These are phyloP conservation scores for Erucastrum elatum DNA, from an alignment of 345 rosid species.

Conservation along the genomic window DNA sequence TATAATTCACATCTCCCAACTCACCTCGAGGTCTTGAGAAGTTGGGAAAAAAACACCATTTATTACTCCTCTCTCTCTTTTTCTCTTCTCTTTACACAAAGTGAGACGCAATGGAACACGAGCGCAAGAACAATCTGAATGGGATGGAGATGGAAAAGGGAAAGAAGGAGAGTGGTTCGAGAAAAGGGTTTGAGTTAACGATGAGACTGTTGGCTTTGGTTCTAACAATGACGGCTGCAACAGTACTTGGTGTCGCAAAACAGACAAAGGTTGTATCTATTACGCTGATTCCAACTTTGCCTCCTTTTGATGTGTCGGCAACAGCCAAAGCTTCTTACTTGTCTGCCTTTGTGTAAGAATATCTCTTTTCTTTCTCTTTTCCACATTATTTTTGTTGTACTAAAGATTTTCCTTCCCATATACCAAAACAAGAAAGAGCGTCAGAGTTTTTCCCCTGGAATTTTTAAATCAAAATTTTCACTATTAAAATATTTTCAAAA, in stretches of 20 bases:
- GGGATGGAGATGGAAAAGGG: constrained; percentile 37
- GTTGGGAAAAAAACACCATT: background rate
- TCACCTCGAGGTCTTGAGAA: background rate
- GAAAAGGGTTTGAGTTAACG: constrained; percentile 26
- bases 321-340: constrained; percentile 57
- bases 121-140: constrained; percentile 22
- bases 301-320: constrained; percentile 51
- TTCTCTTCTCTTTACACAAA: background rate
- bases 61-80: background rate
- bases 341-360: constrained; percentile 66
- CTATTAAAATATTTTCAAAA: too few species aligned
- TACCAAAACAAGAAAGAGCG: background rate
- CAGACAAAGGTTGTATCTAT: constrained; percentile 52
- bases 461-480: background rate
- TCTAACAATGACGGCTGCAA: constrained; percentile 52
- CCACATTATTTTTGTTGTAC: background rate
- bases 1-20: constrained; percentile 15
- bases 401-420: background rate
- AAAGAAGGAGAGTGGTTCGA: constrained; percentile 9
- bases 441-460: background rate
- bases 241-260: constrained; percentile 50
- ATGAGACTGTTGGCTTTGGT: constrained; percentile 54
- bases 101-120: constrained; percentile 17
- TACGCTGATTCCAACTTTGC: constrained; percentile 43
- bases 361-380: constrained; percentile 7